Conservation (phyloP, 2,329 filamentous ascomycete genomes). For the Verticillium longisporum region DNA sequence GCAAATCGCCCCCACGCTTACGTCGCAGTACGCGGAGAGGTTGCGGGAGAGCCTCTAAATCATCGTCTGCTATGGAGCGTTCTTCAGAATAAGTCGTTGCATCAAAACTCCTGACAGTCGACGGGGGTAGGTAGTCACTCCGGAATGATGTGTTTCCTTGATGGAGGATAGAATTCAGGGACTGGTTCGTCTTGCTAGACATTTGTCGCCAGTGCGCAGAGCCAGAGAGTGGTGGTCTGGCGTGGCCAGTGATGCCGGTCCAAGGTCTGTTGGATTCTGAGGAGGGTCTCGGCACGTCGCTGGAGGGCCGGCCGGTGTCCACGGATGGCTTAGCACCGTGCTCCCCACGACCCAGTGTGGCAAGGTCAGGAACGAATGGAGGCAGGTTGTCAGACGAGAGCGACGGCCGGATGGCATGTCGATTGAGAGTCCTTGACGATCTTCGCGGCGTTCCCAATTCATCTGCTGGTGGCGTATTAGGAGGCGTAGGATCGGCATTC, state of each 20-base stretch:
- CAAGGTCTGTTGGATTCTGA: constrained; percentile 19
- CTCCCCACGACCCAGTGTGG: constrained; percentile 24
- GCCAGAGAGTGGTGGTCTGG: constrained; percentile 18
- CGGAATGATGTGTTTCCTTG: constrained; percentile 54
- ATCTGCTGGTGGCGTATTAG: constrained; percentile 50
- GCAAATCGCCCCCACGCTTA: constrained; percentile 68
- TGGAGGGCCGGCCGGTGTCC: constrained; percentile 24
- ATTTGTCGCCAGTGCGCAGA: constrained; percentile 34
- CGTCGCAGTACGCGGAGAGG: constrained; percentile 62
- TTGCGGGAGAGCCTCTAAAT: constrained; percentile 38
- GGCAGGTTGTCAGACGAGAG: constrained; percentile 33
- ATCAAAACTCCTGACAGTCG: constrained; percentile 53
- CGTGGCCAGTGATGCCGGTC: constrained; percentile 12
- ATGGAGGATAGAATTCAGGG: constrained; percentile 43
- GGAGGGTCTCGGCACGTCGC: constrained; percentile 19
- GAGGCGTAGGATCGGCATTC: constrained; percentile 50
- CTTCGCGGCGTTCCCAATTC: constrained; percentile 38
- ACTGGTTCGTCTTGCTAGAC: constrained; percentile 42
- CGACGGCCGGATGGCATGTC: constrained; percentile 31
- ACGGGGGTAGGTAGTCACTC: constrained; percentile 43
- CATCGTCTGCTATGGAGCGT: constrained; percentile 31
- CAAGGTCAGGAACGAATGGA: constrained; percentile 39
- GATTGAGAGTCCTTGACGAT: constrained; percentile 49
- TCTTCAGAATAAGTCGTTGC: constrained; percentile 47
- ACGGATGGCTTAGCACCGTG: constrained; percentile 20